Evolutionary conservation across 1,284 basidiomycete genomes (phyloP).

Genomic region (Sporisorium exsertum): DNA sequence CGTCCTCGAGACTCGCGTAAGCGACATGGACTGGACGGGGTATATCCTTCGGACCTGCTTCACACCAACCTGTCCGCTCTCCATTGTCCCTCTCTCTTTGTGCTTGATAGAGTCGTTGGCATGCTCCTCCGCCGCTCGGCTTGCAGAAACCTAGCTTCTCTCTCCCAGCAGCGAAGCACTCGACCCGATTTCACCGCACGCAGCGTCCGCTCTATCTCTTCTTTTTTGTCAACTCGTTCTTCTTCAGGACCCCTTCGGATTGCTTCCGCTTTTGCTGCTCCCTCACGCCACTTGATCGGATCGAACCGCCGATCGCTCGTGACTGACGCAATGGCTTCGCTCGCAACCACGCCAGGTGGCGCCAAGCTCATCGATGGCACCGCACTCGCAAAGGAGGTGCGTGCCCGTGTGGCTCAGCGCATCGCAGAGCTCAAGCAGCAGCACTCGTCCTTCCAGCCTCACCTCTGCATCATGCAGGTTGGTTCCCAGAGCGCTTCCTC

Average conservation of each 20-base stretch:
- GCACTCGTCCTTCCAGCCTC: conserved; percentile 86
- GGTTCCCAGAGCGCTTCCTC: conserved; percentile 89
- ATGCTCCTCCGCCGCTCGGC: conserved; percentile 52
- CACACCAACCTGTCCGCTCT: background rate
- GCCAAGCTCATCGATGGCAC: conserved; percentile 84
- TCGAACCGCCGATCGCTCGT: conserved; percentile 27
- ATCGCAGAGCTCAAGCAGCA: conserved; percentile 68
- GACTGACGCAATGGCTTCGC: conserved; percentile 52
- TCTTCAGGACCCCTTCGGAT: background rate
- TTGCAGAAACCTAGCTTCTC: conserved; percentile 44
- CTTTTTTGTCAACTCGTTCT: conserved; percentile 18
- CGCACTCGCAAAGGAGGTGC: conserved; percentile 82
- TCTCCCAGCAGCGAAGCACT: conserved; percentile 44
- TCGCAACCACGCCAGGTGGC: conserved; percentile 54
- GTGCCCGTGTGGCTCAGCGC: conserved; percentile 56
- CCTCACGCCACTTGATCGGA: conserved; percentile 5
- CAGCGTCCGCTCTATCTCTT: conserved; percentile 10
- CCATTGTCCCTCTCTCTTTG: background rate
- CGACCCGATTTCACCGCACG: conserved; percentile 7
- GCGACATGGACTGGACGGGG: background rate
- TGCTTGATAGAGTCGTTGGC: conserved; percentile 31
- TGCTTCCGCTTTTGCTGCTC: conserved; percentile 13
- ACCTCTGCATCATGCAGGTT: conserved; percentile 93
- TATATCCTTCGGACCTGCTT: background rate
- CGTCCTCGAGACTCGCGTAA: background rate